These are phyloP conservation scores for Pseudogymnoascus sp. DNA, from an alignment of 2,329 filamentous ascomycete genomes.

Conservation along the genomic window DNA sequence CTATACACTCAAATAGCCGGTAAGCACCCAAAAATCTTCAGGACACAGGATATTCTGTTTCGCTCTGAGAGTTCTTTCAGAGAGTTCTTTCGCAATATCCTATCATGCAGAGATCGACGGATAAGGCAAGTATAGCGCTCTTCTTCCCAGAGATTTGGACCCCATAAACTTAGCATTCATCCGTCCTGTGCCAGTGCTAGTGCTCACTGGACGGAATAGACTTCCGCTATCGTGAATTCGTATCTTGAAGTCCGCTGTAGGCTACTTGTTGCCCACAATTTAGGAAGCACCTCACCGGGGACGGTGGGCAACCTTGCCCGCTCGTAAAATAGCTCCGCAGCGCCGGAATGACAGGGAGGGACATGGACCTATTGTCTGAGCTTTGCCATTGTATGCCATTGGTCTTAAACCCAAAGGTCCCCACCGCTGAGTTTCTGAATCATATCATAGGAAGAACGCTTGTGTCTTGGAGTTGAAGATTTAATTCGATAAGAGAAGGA, in stretches of 20 bases:
- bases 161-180: background rate
- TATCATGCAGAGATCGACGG: background rate
- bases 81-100: background rate
- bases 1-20: background rate
- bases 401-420: background rate
- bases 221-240: background rate
- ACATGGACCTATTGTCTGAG: background rate
- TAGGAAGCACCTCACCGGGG: background rate
- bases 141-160: background rate
- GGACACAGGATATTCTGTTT: background rate
- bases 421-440: background rate
- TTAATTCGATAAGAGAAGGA: background rate
- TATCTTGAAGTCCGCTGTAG: background rate
- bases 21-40: background rate
- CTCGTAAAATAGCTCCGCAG: background rate
- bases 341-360: background rate
- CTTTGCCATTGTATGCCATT: background rate
- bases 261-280: background rate
- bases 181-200: background rate
- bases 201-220: background rate
- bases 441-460: background rate
- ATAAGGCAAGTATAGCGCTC: background rate
- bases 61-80: background rate
- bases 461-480: background rate
- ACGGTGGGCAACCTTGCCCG: background rate